A percentile compares a stretch with the other conserved stretches of the same genome.
phyloP scores from a whole-genome alignment of 2,329 filamentous ascomycete genomes.

The Fusarium annulatum region DNA sequence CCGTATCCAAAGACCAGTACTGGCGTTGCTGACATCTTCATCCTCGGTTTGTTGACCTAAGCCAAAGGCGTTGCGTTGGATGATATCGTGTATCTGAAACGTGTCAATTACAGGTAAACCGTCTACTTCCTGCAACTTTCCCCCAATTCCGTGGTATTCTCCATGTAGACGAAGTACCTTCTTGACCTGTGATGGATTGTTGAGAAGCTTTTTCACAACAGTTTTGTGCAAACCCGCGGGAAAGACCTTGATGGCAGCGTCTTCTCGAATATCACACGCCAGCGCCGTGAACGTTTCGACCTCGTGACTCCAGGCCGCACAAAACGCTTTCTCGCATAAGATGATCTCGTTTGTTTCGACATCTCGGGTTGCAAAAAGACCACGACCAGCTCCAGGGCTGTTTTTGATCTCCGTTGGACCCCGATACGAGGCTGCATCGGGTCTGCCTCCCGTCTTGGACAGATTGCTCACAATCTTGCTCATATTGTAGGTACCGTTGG shows the following conservation, averaged over 20 bases:
- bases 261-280: conserved; percentile 48
- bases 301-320: conserved; percentile 48
- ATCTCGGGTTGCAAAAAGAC: conserved; percentile 50
- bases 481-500: conserved; percentile 38
- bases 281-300: conserved; percentile 45
- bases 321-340: conserved; percentile 52
- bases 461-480: conserved; percentile 37
- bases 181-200: conserved; percentile 43
- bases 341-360: conserved; percentile 46
- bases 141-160: conserved; percentile 43
- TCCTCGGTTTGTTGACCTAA: conserved; percentile 43
- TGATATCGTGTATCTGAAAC: conserved; percentile 49
- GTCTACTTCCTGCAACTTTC: conserved; percentile 41
- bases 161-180: conserved; percentile 42
- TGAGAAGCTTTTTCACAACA: conserved; percentile 42
- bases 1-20: conserved; percentile 53
- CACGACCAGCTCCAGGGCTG: conserved; percentile 47
- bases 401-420: conserved; percentile 43
- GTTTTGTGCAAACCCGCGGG: conserved; percentile 47
- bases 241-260: conserved; percentile 44
- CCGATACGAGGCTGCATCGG: conserved; percentile 46
- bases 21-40: conserved; percentile 47
- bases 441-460: conserved; percentile 43
- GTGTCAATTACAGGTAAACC: conserved; percentile 42
- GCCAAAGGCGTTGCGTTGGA: conserved; percentile 50